Evolutionary conservation across 2,329 filamentous ascomycete species (phyloP).

Genomic region (Escovopsis sp.): DNA sequence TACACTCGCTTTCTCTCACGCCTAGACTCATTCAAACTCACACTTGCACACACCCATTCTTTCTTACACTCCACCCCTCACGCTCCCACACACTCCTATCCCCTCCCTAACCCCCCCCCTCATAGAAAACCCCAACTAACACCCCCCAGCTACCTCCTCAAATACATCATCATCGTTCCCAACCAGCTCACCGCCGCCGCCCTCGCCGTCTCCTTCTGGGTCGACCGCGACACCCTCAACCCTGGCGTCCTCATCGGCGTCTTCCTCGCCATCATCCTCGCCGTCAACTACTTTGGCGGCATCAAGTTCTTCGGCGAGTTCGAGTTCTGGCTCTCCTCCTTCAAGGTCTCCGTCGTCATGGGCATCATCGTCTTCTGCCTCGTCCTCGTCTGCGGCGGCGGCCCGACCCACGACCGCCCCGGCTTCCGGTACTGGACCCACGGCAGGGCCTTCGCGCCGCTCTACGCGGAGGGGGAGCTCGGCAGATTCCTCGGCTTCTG

Average conservation of each 20-base stretch:
- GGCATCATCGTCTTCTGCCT: slow-evolving; percentile 51
- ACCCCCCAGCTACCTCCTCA: slow-evolving; percentile 46
- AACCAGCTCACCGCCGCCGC: slow-evolving; percentile 74
- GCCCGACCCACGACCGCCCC: slow-evolving; percentile 43
- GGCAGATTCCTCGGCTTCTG: slow-evolving; percentile 49
- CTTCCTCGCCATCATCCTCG: slow-evolving; percentile 45
- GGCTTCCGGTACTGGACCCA: slow-evolving; percentile 53
- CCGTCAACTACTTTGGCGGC: slow-evolving; percentile 47
- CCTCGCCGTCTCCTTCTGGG: slow-evolving; percentile 67
- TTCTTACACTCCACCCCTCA: too few species aligned
- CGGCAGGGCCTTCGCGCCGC: slow-evolving; percentile 32
- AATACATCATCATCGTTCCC: slow-evolving; percentile 77
- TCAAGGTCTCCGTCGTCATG: slow-evolving; percentile 54
- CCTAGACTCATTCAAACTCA: too few species aligned
- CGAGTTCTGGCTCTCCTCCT: slow-evolving; percentile 45
- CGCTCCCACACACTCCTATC: too few species aligned
- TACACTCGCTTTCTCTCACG: too few species aligned
- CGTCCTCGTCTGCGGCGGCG: slow-evolving; percentile 48
- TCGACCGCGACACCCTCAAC: slow-evolving; percentile 48
- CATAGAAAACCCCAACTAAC: too few species aligned
- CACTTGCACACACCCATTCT: too few species aligned
- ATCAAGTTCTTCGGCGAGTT: slow-evolving; percentile 54
- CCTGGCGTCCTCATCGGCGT: slow-evolving; percentile 67
- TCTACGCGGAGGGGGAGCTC: slow-evolving; percentile 11
- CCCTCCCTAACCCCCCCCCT: too few species aligned